Evolutionary conservation across 495 filamentous ascomycete genomes (phyloP).

Genomic region (Penicillium tannophilum): DNA sequence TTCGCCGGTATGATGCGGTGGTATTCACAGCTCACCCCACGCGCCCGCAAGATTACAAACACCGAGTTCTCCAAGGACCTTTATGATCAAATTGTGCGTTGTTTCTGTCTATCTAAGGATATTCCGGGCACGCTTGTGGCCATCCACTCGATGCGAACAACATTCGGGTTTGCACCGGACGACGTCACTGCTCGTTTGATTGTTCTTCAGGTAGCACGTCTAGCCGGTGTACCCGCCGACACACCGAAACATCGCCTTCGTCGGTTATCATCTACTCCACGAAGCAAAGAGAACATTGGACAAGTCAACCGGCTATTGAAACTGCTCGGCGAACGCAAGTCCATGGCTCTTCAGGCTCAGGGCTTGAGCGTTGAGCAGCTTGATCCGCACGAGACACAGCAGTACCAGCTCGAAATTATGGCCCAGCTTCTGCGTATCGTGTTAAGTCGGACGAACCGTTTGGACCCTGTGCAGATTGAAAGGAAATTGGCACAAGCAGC

Average conservation of each 20-base stretch:
- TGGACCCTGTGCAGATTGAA: slow-evolving; percentile 39
- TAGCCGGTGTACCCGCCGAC: slow-evolving; percentile 43
- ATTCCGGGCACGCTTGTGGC: slow-evolving; percentile 64
- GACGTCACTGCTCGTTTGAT: slow-evolving; percentile 53
- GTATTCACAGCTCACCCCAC: slow-evolving; percentile 38
- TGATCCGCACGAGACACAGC: slow-evolving; percentile 40
- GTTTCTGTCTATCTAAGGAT: slow-evolving; percentile 56
- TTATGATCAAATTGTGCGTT: slow-evolving; percentile 58
- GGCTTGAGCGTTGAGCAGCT: slow-evolving; percentile 42
- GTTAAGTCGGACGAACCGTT: slow-evolving; percentile 45
- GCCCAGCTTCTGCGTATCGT: slow-evolving; percentile 52
- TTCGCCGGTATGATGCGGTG: slow-evolving; percentile 65
- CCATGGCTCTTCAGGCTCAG: slow-evolving; percentile 34
- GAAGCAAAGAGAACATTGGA: slow-evolving; percentile 47
- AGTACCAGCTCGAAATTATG: slow-evolving; percentile 55
- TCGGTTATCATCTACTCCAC: slow-evolving; percentile 43
- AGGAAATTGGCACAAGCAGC: slow-evolving; percentile 49
- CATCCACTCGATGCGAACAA: slow-evolving; percentile 53
- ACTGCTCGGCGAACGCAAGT: slow-evolving; percentile 41
- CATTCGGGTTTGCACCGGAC: slow-evolving; percentile 57
- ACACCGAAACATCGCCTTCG: slow-evolving; percentile 47
- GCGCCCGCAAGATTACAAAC: slow-evolving; percentile 23
- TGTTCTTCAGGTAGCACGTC: slow-evolving; percentile 51
- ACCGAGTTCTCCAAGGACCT: slow-evolving; percentile 52
- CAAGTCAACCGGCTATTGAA: slow-evolving; percentile 41